Evolutionary conservation across 495 filamentous ascomycete genomes (phyloP), one percentile per base, ranked within the genome.

Genomic region (Podospora conica): DNA sequence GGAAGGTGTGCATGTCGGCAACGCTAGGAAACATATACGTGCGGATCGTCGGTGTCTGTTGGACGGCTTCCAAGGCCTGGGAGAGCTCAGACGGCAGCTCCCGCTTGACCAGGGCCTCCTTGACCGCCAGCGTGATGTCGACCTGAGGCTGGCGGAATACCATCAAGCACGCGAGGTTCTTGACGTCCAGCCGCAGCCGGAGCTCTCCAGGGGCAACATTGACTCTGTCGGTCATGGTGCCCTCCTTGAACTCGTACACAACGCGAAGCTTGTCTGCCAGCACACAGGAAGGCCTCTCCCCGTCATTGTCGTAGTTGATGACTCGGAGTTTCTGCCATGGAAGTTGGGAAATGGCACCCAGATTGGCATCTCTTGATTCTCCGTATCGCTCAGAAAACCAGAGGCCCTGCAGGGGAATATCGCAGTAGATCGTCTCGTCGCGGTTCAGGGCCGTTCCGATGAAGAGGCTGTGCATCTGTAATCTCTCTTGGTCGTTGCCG

Each of bases 181-280:
- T 81, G 61, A 86, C 81, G 65, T 88, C 84, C 23, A 92, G 78
- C 29, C 74, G 76, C 25, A 93, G 70, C 72, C 84, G 87, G 64
- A 93, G 71, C 70, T 92, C 88, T 10, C 90, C 90, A 64, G 88
- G 87, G n/a, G 83, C 87, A n/a, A 90, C 78, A 67, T 91, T 90
- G 65, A 93, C 80, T 21, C 90, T 83, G 75, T 93, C 90, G 8
- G 88, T 91, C 9, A 91, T 80, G 55, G 84, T 89, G 10, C 89
- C 90, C 69, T 82, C 84, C 67, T 88, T 85, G 58, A 80, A 88
- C 40, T 90, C 86, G 29, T 87, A 75, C 33, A 89, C 82, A 22
- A 93, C 81, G 27, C 91, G 83, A 68, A 96, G 76, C 70, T 82
- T 81, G 66, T 92, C 88, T 3, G 90, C 90, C 27, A 88, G 80